Base-by-base conservation (phyloP, 768 basidiomycete genomes). In the Lentinula sp. region DNA sequence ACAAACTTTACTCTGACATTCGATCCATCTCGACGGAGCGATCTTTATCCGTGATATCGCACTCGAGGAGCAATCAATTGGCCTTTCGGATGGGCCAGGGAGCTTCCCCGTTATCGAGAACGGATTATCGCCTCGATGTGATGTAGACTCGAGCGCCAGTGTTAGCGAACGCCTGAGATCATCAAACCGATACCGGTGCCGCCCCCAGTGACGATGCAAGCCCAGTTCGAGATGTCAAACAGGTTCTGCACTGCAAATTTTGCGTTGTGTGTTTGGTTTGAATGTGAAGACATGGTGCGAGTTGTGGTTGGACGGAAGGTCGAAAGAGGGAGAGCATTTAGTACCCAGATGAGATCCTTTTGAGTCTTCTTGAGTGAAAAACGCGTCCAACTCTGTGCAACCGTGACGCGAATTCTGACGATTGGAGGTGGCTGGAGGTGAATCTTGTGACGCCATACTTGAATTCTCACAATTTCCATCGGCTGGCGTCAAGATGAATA, bases 131-230 rank as follows among this genome's bases (percentile, higher is more conserved):
- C 6, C 77, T 70, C 5, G 71, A 68, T 12, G 72, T 71, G 61
- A 79, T 75, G 66, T 79, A 79, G 7, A 78, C 77, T 12, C 67
- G 68, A 4, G 78, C 78, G 23, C 77, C 76, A 65, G 77, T 76
- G 64, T 71, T 72, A 9, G 78, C 76, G 52, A 77, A 73, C 2
- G 71, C 72, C 58, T 75, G 71, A 1, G 76, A 78, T 79, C 77
- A 79, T 75, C 28, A 76, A 71, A n/a, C 74, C 76, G 42, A 79
- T 73, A 32, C 52, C 52, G 3, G 52, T 53, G n/a, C 52, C 52
- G 12, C 52, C 52, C 15, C 52, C 52, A n/a, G 52, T 53, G 18
- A 53, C 52, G 35, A 53, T 33, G 32, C 52, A 53, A n/a, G 52
- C 33, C 52, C 52, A 53, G n/a, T 37, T 18, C 4, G 52, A 53